phyloP scores from a whole-genome alignment of 2,329 filamentous ascomycete genomes.

The Phyllosticta citrichinensis region DNA sequence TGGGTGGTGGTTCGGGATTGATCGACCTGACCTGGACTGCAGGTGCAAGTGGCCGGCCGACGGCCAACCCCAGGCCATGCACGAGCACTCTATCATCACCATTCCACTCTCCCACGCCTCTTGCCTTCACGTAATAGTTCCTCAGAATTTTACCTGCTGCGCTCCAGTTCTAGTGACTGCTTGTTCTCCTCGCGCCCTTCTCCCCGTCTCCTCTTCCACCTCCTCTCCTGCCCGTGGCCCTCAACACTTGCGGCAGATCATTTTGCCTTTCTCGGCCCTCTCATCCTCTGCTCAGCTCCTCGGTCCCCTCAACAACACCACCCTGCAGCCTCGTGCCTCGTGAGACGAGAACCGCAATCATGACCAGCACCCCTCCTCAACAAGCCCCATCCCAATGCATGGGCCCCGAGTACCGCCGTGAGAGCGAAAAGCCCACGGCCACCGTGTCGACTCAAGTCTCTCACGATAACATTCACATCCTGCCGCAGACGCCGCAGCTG shows the following conservation, averaged over 20 bases:
- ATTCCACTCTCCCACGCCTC: neutral
- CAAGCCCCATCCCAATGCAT: conserved; percentile 49
- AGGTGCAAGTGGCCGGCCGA: neutral
- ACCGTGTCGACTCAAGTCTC: conserved; percentile 77
- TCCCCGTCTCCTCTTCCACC: neutral
- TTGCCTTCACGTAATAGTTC: neutral
- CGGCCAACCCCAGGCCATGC: neutral
- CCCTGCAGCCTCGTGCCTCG: neutral
- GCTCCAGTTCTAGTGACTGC: neutral
- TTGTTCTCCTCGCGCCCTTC: neutral
- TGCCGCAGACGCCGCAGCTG: conserved; percentile 89
- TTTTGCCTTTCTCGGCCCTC: neutral
- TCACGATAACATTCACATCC: conserved; percentile 79
- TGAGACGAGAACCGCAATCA: neutral
- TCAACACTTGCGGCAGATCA: neutral
- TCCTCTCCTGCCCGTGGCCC: neutral
- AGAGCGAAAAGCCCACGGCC: conserved; percentile 70
- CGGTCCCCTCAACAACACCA: neutral
- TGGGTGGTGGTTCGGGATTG: neutral
- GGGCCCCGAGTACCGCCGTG: conserved; percentile 68
- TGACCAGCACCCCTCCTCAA: conserved; percentile 15
- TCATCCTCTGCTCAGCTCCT: neutral
- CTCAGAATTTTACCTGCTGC: neutral
- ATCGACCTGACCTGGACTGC: neutral
- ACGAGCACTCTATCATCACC: neutral